Base-by-base conservation (phyloP, 352 stramenopile genomes). In the Phytophthora vignae region DNA sequence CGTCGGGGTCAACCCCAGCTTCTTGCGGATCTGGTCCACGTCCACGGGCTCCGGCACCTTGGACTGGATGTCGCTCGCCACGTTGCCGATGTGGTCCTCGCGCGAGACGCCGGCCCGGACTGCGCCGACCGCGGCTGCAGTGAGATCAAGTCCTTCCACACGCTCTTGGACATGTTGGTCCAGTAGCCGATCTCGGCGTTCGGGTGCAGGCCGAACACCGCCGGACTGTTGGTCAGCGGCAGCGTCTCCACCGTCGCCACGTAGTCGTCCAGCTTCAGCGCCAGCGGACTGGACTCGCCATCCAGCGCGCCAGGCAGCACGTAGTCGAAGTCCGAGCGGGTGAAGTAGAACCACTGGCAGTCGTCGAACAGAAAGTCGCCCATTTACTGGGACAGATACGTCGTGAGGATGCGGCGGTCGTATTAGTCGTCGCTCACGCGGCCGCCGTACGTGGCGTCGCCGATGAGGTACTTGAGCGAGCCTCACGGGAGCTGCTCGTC, bases 181-280 rank as follows among this genome's bases (percentile, higher is more conserved):
- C 98, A 98, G 80, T 99, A 99, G 15, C 93, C 93, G 61, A 99
- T 99, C 81, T 99, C 96, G 3, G 96, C 96, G 70, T 99, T 99
- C 14, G 96, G 92, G 67, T 99, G 95, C 15, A 99, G 83, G 1
- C 96, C 96, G 87, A 99, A 99, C 11, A 99, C 96, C 0, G 95
- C 95, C 0, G 96, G 96, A 46, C 88, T 97, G 74, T 98, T 98
- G 1, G 94, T 98, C 19, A 99, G 71, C 8, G 96, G 96, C 17
- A 99, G 76, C 21, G 78, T 88, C 72, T 99, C 96, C 11, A 99
- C 90, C 25, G 84, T 89, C 8, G 73, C 53, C 0, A 83, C 79
- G 69, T 98, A 98, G 14, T 87, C 84, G 0, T 96, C 85, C 2
- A 99, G 70, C 17, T 85, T 53, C 21, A 77, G 71, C 21, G 60